phyloP scores from a whole-genome alignment of 1,284 basidiomycete species.

The Abortiporus biennis region DNA sequence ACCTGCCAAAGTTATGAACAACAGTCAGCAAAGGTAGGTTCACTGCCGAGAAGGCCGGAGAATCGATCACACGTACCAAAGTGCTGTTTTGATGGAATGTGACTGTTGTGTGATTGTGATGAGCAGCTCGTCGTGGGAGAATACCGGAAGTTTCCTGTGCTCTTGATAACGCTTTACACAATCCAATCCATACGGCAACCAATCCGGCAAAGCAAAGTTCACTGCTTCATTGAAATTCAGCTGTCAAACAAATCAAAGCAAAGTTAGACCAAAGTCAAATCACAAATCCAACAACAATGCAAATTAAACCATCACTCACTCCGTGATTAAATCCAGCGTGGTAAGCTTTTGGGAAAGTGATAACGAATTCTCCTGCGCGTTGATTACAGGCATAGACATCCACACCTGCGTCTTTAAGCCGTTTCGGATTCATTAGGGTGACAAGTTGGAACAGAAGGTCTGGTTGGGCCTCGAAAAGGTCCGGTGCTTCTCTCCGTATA shows the following conservation, averaged over 20 bases:
- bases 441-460: slow-evolving; percentile 97
- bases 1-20: slow-evolving; percentile 41
- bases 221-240: slow-evolving; percentile 99
- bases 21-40: slow-evolving; percentile 13
- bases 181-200: slow-evolving; percentile 83
- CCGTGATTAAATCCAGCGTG: slow-evolving; percentile 99
- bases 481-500: slow-evolving; percentile 92
- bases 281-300: not conserved
- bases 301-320: slow-evolving; percentile 35
- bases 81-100: slow-evolving; percentile 86
- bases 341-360: slow-evolving; percentile 98
- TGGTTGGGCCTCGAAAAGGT: slow-evolving; percentile 97
- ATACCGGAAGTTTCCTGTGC: slow-evolving; percentile 91
- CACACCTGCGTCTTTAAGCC: slow-evolving; percentile 86
- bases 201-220: slow-evolving; percentile 97
- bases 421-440: slow-evolving; percentile 95
- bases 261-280: slow-evolving; percentile 4
- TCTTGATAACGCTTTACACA: slow-evolving; percentile 87
- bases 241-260: slow-evolving; percentile 34
- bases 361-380: slow-evolving; percentile 94
- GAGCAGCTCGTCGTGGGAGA: slow-evolving; percentile 96
- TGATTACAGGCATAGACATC: slow-evolving; percentile 94
- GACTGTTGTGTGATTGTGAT: slow-evolving; percentile 95
- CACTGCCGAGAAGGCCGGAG: slow-evolving; percentile 1
- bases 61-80: slow-evolving; percentile 62